These are phyloP conservation scores for Usnea hakonensis DNA, from an alignment of 495 filamentous ascomycete species.

Conservation along the genomic window DNA sequence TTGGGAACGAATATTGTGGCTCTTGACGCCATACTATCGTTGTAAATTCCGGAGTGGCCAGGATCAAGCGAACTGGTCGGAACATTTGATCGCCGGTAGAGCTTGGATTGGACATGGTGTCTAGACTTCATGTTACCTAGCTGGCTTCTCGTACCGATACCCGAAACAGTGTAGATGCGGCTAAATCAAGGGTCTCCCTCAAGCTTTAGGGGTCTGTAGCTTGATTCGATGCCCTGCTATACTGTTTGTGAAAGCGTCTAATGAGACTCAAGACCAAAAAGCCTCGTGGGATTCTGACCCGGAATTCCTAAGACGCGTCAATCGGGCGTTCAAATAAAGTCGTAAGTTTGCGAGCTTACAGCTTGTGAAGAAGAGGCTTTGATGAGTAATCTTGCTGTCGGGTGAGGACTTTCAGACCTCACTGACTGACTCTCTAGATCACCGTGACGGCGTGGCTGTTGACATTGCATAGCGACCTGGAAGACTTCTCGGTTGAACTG, in stretches of 20 bases:
- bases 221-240: background rate
- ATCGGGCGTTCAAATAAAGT: background rate
- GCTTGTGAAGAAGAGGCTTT: background rate
- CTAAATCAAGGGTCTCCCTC: background rate
- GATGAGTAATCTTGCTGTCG: background rate
- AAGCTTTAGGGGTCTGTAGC: background rate
- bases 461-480: background rate
- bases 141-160: too few species aligned
- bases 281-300: background rate
- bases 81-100: too few species aligned
- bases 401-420: background rate
- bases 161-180: too few species aligned
- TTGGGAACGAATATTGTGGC: too few species aligned
- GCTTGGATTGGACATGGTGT: background rate
- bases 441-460: background rate
- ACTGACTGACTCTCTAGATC: rapidly evolving
- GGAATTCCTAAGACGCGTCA: background rate
- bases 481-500: background rate
- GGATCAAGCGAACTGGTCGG: too few species aligned
- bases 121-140: background rate
- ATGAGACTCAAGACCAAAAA: background rate
- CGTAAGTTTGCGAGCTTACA: background rate
- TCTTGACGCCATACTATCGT: too few species aligned
- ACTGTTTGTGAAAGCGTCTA: background rate
- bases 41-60: too few species aligned